phyloP scores from a whole-genome alignment of 2,329 filamentous ascomycete species.

The Microdochium paspali region DNA sequence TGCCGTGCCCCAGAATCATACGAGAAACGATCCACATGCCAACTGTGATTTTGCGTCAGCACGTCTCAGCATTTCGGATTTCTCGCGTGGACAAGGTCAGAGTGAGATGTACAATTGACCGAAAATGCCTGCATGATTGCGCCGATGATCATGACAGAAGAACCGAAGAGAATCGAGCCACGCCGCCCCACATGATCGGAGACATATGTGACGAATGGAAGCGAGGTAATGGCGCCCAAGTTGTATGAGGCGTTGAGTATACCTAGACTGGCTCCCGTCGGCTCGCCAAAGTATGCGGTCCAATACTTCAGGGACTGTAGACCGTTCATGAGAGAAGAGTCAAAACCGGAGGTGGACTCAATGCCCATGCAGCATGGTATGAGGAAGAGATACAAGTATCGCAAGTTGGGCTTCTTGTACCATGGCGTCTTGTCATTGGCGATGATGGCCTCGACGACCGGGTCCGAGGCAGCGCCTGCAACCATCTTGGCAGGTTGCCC shows the following conservation, averaged over 20 bases:
- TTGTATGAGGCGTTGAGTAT: conserved; percentile 51
- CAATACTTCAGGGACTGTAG: not conserved
- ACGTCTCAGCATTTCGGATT: too few species aligned
- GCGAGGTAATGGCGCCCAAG: conserved; percentile 46
- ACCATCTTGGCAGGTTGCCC: not conserved
- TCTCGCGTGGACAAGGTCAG: too few species aligned
- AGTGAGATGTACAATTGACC: conserved; percentile 24
- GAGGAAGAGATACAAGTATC: not conserved
- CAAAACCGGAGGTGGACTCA: conserved; percentile 25
- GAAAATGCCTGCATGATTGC: conserved; percentile 42
- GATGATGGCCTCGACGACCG: not conserved
- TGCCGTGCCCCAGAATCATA: conserved; percentile 51
- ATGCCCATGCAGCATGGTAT: not conserved
- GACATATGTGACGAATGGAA: not conserved
- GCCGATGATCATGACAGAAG: conserved; percentile 37
- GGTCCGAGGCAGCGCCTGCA: not conserved
- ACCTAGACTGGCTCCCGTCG: conserved; percentile 32
- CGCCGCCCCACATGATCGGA: conserved; percentile 41
- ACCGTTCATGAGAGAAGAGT: conserved; percentile 12
- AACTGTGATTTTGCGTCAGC: not conserved
- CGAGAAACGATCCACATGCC: conserved; percentile 52
- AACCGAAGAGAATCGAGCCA: conserved; percentile 20
- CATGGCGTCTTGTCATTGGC: conserved; percentile 1
- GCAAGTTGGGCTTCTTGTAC: not conserved
- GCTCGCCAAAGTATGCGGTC: not conserved